Evolutionary conservation across 805 yeast species (phyloP).

Genomic region (Saitoella complicata): DNA sequence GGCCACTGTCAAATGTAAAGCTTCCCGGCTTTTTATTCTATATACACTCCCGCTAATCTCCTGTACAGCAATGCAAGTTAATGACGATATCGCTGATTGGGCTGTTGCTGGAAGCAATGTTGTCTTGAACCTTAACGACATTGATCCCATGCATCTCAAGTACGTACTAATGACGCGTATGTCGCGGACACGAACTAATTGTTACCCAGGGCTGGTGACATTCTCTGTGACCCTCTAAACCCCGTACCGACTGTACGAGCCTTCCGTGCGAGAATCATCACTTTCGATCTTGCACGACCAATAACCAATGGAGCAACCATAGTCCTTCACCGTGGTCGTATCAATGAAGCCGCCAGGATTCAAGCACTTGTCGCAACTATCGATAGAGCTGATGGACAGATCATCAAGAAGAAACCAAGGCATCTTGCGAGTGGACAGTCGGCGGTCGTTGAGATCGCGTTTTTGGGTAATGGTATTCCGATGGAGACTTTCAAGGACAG

Average conservation of each 20-base stretch:
- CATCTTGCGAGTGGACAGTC: constrained; percentile 45
- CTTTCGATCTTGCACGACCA: constrained; percentile 59
- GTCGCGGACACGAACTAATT: background rate
- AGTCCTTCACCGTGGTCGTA: constrained; percentile 59
- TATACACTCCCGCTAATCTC: too few relatives aligned
- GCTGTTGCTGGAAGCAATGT: constrained; percentile 44
- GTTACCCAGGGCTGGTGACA: constrained; percentile 42
- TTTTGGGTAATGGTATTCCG: constrained; percentile 35
- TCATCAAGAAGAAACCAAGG: constrained; percentile 28
- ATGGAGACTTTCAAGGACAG: constrained; percentile 32
- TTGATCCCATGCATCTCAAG: constrained; percentile 27
- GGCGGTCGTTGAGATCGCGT: constrained; percentile 41
- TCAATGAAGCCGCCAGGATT: constrained; percentile 54
- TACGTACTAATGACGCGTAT: background rate
- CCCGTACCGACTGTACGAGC: constrained; percentile 32
- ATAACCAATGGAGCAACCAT: constrained; percentile 65
- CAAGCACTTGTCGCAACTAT: constrained; percentile 27
- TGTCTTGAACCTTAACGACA: constrained; percentile 26
- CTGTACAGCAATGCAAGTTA: constrained; percentile 3
- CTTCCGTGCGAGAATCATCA: constrained; percentile 38
- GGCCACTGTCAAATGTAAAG: constrained; percentile 15
- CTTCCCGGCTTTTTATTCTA: background rate
- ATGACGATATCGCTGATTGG: constrained; percentile 19
- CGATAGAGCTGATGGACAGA: constrained; percentile 19
- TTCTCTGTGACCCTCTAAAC: constrained; percentile 35